Percentiles rank a stretch among this genome's conserved stretches.
Evolutionary conservation across 73 alveolate species (phyloP).

Genomic region (Paramecium octaurelia): DNA sequence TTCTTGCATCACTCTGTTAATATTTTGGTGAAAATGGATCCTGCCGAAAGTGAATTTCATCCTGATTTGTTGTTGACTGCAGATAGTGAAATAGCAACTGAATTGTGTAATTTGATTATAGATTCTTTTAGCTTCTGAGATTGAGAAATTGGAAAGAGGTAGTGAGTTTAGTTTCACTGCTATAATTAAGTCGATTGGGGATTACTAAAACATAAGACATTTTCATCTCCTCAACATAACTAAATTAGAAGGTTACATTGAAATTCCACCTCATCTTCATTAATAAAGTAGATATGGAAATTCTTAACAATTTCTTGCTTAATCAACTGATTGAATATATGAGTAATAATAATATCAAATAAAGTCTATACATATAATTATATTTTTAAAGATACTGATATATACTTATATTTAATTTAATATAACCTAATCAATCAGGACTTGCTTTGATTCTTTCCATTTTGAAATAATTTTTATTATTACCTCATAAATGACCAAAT

Average conservation of each 20-base stretch:
- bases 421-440: too few relatives aligned
- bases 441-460: too few relatives aligned
- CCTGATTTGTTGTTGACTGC: slow-evolving; percentile 43
- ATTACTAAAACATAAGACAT: neutral
- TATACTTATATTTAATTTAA: too few relatives aligned
- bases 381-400: neutral
- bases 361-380: neutral
- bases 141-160: slow-evolving; percentile 39
- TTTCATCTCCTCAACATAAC: neutral
- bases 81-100: slow-evolving; percentile 26
- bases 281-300: slow-evolving; percentile 20
- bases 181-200: neutral
- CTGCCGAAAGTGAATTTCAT: slow-evolving; percentile 39
- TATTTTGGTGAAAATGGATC: slow-evolving; percentile 39
- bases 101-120: neutral
- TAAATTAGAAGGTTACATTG: neutral
- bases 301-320: neutral
- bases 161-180: slow-evolving; percentile 6
- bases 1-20: slow-evolving; percentile 25
- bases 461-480: too few relatives aligned
- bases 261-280: slow-evolving; percentile 45
- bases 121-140: neutral
- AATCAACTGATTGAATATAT: neutral
- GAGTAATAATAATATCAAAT: neutral
- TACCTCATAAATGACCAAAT: too few relatives aligned